Conservation (phyloP, 805 yeast genomes). For the Wickerhamomyces bovis region DNA sequence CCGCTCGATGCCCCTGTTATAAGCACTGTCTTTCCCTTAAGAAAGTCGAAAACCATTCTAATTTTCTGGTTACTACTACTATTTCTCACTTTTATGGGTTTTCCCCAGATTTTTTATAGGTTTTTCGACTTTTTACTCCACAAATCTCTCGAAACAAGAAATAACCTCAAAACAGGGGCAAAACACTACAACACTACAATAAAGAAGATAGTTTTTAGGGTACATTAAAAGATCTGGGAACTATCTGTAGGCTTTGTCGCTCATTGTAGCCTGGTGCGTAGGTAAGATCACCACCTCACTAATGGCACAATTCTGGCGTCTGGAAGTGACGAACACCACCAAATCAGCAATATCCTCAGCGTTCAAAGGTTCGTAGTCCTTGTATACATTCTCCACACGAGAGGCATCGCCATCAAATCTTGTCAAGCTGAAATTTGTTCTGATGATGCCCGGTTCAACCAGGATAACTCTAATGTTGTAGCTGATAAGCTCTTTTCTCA, state of each 20-base stretch:
- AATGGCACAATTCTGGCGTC: conserved; percentile 51
- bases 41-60: background rate
- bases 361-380: conserved; percentile 47
- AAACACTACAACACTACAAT: too few species aligned
- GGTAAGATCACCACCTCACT: conserved; percentile 84
- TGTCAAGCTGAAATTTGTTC: conserved; percentile 54
- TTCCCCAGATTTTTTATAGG: background rate
- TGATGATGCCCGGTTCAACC: conserved; percentile 62
- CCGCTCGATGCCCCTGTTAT: conserved; percentile 97
- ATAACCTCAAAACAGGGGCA: too few species aligned
- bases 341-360: conserved; percentile 58
- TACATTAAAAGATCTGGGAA: too few species aligned
- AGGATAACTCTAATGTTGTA: conserved; percentile 60
- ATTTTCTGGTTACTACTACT: background rate
- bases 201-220: too few species aligned
- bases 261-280: conserved; percentile 68
- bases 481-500: conserved; percentile 66
- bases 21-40: conserved; percentile 58
- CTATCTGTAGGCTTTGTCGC: conserved; percentile 19
- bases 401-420: conserved; percentile 51
- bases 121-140: too few species aligned
- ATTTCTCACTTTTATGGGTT: too few species aligned
- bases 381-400: conserved; percentile 50
- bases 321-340: conserved; percentile 48
- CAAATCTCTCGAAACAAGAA: too few species aligned